Evolutionary conservation across 345 rosid genomes (phyloP), one percentile per base, ranked within the genome.

Genomic region (Passiflora organensis): DNA sequence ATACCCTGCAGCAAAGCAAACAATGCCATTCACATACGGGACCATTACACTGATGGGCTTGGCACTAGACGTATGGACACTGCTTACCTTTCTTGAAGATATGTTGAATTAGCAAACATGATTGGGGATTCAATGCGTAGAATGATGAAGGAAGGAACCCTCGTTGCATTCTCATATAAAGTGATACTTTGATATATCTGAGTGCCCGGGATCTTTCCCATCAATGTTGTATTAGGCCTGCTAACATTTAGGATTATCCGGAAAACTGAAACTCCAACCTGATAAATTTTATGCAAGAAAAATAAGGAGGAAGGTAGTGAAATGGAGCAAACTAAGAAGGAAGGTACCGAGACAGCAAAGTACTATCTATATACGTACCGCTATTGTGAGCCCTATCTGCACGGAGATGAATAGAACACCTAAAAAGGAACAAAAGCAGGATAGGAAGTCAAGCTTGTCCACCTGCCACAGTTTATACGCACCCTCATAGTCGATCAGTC

Each of bases 121-220:
- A 70, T 41, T 17, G 74, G 74, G 54, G 65, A 59, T 38, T 59
- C 69, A 13, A 63, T 28, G 36, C 56, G 16, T 0, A 59, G 53
- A 39, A 70, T 43, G 15, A 64, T 53, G 32, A 64, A 58, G n/a
- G 62, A 43, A 1, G 69, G 66, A 28, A 64, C 62, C 42, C 62
- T 58, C 38, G 4, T 4, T 22, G 62, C 69, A 16, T 44, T 36
- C 13, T 39, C 1, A 22, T 59, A 70, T 5, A 51, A 16, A 21
- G 2, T 13, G 19, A 64, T 20, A 37, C 65, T 41, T 6, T 13
- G 62, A 36, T 32, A 70, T 39, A 54, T 55, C 2, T 24, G 45
- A 59, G 70, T 70, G 21, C 66, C 70, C 10, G 38, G 41, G n/a
- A 70, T 64, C 19, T 60, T 70, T 21, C 74, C 74, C 55, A 70